Conservation (phyloP, 768 basidiomycete genomes). For the Tricholoma sp. region DNA sequence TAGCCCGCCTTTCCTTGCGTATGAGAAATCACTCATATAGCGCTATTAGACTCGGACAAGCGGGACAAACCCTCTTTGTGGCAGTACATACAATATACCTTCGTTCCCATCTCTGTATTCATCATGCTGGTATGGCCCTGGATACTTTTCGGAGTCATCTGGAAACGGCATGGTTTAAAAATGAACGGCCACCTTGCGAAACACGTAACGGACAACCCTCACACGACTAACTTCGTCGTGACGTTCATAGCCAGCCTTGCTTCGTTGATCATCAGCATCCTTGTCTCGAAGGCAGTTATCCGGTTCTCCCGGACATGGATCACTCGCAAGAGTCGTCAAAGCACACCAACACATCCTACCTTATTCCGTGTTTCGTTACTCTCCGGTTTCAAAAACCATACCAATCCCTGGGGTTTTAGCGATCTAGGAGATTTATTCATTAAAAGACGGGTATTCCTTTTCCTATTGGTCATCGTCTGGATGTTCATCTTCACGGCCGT, state of each 20-base stretch:
- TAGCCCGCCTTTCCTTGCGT: no score
- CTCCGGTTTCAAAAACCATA: background rate
- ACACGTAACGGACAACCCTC: background rate
- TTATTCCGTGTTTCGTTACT: background rate
- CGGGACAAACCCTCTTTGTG: no score
- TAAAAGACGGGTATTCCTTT: no score
- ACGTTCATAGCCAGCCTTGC: background rate
- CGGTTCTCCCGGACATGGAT: background rate
- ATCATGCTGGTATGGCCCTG: conserved; percentile 11
- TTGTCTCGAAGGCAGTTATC: background rate
- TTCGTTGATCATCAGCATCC: background rate
- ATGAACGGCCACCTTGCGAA: background rate
- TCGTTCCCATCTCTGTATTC: no score
- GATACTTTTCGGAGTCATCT: conserved; percentile 17
- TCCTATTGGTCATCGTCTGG: background rate
- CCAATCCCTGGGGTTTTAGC: background rate
- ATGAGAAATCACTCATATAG: no score
- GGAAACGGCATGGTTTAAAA: conserved; percentile 6
- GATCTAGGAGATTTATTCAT: no score
- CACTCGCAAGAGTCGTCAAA: background rate
- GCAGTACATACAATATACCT: background rate
- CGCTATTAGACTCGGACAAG: no score
- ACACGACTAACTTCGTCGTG: background rate
- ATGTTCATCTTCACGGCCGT: background rate
- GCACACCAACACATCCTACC: background rate